Evolutionary conservation across 495 filamentous ascomycete genomes (phyloP).

Genomic region (Xanthoparmelia taractica): DNA sequence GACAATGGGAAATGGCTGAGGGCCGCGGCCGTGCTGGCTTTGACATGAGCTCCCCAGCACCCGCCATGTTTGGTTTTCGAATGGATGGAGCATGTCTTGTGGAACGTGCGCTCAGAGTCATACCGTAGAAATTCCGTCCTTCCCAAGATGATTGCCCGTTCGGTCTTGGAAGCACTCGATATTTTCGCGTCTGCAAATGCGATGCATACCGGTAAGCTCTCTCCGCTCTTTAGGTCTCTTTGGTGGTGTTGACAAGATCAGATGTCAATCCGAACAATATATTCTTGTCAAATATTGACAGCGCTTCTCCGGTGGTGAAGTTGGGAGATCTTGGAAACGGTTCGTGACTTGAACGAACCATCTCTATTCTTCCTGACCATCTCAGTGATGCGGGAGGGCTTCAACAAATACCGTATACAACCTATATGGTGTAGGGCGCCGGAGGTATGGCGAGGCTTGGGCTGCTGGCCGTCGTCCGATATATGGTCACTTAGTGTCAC

Average conservation of each 20-base stretch:
- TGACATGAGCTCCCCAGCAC: slow-evolving; percentile 11
- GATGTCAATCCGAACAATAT: slow-evolving; percentile 28
- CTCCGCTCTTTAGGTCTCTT: not conserved
- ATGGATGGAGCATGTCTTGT: slow-evolving; percentile 14
- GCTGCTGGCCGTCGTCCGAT: slow-evolving; percentile 27
- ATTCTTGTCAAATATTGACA: slow-evolving; percentile 23
- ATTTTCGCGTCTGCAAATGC: slow-evolving; percentile 6
- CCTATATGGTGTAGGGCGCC: slow-evolving; percentile 25
- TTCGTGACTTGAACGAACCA: slow-evolving; percentile 15
- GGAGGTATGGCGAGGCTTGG: slow-evolving; percentile 29
- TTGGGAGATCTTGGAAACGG: slow-evolving; percentile 28
- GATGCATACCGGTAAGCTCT: slow-evolving; percentile 11
- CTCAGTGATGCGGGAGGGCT: slow-evolving; percentile 26
- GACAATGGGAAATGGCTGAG: slow-evolving; percentile 14
- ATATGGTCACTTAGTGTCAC: slow-evolving; percentile 28
- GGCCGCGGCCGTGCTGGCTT: slow-evolving; percentile 10
- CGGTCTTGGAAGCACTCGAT: slow-evolving; percentile 11
- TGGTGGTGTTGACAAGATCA: slow-evolving; percentile 7
- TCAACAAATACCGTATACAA: slow-evolving; percentile 26
- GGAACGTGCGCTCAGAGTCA: slow-evolving; percentile 11
- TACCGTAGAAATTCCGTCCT: slow-evolving; percentile 8
- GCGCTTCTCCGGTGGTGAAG: slow-evolving; percentile 25
- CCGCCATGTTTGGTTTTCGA: slow-evolving; percentile 14
- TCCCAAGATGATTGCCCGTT: slow-evolving; percentile 7
- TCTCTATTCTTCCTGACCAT: slow-evolving; percentile 15